Evolutionary conservation across 176 grass and related monocot species (phyloP).

Genomic region (Oryza meyeriana): DNA sequence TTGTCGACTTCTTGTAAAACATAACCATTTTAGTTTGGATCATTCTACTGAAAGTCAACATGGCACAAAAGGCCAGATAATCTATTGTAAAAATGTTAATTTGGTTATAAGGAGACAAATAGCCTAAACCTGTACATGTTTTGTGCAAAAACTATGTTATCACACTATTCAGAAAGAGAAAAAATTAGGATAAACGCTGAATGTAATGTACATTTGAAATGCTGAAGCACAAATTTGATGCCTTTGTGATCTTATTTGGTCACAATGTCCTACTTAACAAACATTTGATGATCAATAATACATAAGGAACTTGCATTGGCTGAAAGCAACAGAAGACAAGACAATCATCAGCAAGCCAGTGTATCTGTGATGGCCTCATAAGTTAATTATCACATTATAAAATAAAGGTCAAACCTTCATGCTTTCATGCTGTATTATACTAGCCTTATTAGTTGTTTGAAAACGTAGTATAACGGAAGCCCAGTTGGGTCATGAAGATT

Average conservation of each 20-base stretch:
- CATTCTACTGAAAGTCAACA: not conserved
- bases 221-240: not conserved
- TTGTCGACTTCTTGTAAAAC: not conserved
- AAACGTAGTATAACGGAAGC: too few species aligned
- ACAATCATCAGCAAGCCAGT: not conserved
- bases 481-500: too few species aligned
- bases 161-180: not conserved
- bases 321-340: conserved; percentile 2
- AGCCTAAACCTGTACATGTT: not conserved
- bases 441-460: too few species aligned
- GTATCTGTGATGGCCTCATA: not conserved
- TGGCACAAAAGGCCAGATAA: not conserved
- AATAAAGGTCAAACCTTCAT: not conserved
- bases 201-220: not conserved
- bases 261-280: not conserved
- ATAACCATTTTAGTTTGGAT: not conserved
- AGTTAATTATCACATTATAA: not conserved
- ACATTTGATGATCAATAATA: not conserved
- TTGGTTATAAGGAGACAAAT: not conserved
- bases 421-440: too few species aligned
- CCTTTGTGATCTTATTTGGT: not conserved
- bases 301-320: not conserved
- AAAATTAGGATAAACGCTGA: not conserved
- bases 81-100: not conserved
- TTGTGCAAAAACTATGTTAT: not conserved